Percentiles rank a stretch among this genome's conserved stretches.
Evolutionary conservation across 78 protist species (phyloP).

Genomic region (Mantamonas sphyraenae): DNA sequence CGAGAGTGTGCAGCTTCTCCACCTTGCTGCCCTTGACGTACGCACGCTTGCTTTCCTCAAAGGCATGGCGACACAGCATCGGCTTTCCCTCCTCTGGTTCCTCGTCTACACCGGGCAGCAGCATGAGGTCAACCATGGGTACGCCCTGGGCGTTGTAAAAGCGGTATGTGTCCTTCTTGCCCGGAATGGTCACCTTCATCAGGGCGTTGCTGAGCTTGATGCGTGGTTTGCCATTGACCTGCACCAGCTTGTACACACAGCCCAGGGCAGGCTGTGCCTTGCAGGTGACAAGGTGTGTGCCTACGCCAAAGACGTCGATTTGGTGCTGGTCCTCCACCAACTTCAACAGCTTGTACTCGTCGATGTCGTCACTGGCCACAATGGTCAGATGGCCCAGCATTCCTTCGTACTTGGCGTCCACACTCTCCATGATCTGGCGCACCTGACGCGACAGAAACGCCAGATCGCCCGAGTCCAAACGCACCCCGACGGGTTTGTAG

Average conservation of each 20-base stretch:
- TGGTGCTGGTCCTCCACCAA: too few relatives aligned
- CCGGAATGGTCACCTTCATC: slow-evolving; percentile 63
- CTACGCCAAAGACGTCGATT: slow-evolving; percentile 83
- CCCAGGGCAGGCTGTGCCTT: slow-evolving; percentile 89
- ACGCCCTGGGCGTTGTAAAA: slow-evolving; percentile 33
- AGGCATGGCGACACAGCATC: slow-evolving; percentile 61
- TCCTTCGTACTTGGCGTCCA: slow-evolving; percentile 18
- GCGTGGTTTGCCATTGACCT: slow-evolving; percentile 60
- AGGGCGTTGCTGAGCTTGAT: slow-evolving; percentile 66
- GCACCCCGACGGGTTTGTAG: slow-evolving; percentile 66
- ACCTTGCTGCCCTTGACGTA: too few relatives aligned
- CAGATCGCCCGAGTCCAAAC: slow-evolving; percentile 89
- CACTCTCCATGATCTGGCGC: slow-evolving; percentile 27
- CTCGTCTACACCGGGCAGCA: neutral
- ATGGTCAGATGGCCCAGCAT: slow-evolving; percentile 44
- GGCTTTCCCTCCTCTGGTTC: slow-evolving; percentile 59
- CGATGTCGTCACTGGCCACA: slow-evolving; percentile 80
- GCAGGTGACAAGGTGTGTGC: slow-evolving; percentile 85
- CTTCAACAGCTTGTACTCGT: slow-evolving; percentile 58
- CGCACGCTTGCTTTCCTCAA: slow-evolving; percentile 56
- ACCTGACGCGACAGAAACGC: slow-evolving; percentile 52
- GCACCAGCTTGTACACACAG: slow-evolving; percentile 85
- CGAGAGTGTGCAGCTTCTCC: slow-evolving; percentile 3
- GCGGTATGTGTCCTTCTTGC: slow-evolving; percentile 58
- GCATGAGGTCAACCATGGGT: slow-evolving; percentile 59